Conservation (phyloP, 148 eudicot species). For the Drosera capensis region DNA sequence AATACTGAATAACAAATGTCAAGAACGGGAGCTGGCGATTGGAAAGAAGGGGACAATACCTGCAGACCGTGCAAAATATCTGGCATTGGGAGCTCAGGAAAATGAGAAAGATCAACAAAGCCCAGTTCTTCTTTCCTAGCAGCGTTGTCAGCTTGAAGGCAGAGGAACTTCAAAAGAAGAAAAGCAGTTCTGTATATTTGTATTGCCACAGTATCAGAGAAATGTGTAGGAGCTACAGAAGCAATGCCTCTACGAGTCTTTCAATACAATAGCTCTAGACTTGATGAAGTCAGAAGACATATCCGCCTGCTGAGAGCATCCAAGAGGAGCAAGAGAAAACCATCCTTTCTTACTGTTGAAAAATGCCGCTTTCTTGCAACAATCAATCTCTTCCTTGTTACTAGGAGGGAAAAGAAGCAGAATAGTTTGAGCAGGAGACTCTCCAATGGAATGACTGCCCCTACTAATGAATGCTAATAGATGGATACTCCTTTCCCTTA, state of each 20-base stretch:
- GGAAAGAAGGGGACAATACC: constrained; percentile 21
- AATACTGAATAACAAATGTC: not conserved
- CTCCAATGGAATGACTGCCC: constrained; percentile 40
- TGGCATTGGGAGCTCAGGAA: constrained; percentile 97
- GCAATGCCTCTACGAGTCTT: constrained; percentile 21
- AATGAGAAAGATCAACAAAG: constrained; percentile 63
- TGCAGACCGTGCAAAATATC: constrained; percentile 94
- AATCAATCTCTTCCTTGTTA: constrained; percentile 57
- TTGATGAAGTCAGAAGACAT: constrained; percentile 25
- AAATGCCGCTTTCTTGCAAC: constrained; percentile 38
- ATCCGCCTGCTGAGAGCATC: constrained; percentile 32
- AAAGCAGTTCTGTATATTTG: constrained; percentile 63
- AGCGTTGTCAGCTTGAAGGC: constrained; percentile 71
- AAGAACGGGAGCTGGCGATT: not conserved
- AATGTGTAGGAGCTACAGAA: constrained; percentile 28
- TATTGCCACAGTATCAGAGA: constrained; percentile 61
- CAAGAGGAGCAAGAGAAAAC: constrained; percentile 70
- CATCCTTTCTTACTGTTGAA: constrained; percentile 59
- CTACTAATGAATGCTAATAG: constrained; percentile 79
- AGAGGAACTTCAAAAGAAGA: constrained; percentile 57
- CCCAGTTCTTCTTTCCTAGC: constrained; percentile 75
- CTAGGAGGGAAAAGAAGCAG: constrained; percentile 58
- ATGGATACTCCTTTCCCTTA: constrained; percentile 78
- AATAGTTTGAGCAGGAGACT: constrained; percentile 23
- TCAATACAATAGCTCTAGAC: constrained; percentile 32